These are phyloP conservation scores for Lagenidium giganteum DNA, from an alignment of 352 stramenopile species.

Conservation along the genomic window DNA sequence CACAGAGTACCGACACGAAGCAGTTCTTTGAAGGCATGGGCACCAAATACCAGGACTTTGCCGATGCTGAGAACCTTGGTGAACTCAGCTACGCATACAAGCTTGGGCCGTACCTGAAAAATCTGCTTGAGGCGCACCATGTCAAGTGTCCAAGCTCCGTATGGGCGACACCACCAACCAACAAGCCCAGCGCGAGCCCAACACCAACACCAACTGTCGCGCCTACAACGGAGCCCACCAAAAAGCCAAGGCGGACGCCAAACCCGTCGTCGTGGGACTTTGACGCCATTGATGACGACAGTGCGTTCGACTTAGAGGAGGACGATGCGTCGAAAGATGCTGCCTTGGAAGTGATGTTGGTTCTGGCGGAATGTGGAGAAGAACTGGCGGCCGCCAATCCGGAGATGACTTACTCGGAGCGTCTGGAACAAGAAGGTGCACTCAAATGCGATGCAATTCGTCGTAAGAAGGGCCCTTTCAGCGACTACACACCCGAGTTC, in stretches of 20 bases:
- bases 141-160: constrained; percentile 12
- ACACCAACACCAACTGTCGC: background rate
- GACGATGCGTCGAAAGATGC: no score
- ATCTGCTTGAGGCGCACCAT: constrained; percentile 1
- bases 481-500: constrained; percentile 12
- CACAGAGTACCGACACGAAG: background rate
- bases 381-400: background rate
- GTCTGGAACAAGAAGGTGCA: constrained; percentile 9
- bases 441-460: constrained; percentile 13
- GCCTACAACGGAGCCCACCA: background rate
- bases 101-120: background rate
- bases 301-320: no score
- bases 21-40: background rate
- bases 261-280: no score
- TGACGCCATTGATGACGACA: no score
- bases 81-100: constrained; percentile 1
- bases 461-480: constrained; percentile 1
- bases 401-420: background rate
- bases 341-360: constrained; percentile 1
- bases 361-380: constrained; percentile 7
- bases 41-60: constrained; percentile 4
- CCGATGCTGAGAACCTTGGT: background rate
- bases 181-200: no score
- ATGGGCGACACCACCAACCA: no score
- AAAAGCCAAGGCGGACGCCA: no score